These are phyloP conservation scores for Alternaria sp. DNA, from an alignment of 2,329 filamentous ascomycete genomes.

Conservation along the genomic window DNA sequence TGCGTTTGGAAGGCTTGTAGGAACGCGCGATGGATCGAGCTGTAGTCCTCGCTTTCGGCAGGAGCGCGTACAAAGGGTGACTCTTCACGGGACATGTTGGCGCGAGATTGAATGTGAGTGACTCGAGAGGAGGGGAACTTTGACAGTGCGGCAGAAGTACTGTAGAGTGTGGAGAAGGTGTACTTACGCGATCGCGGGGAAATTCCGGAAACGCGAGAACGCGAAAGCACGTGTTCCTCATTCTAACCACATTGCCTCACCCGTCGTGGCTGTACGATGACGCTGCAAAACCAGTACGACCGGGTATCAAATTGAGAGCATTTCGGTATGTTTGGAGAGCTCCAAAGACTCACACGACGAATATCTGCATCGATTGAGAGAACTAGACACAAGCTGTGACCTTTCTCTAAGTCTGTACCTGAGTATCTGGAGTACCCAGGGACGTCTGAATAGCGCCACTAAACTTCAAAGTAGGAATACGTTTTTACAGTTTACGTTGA, in stretches of 20 bases:
- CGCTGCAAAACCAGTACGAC: neutral
- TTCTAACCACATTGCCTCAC: neutral
- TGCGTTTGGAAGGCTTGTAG: slow-evolving; percentile 86
- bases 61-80: slow-evolving; percentile 25
- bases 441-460: neutral
- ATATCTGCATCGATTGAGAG: neutral
- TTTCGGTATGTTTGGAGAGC: neutral
- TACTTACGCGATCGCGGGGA: slow-evolving; percentile 13
- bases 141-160: neutral
- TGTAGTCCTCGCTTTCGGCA: slow-evolving; percentile 28
- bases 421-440: neutral
- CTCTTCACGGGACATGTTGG: slow-evolving; percentile 26
- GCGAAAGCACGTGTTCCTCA: slow-evolving; percentile 27
- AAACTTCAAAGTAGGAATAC: neutral
- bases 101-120: neutral
- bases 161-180: neutral
- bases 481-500: neutral
- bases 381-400: neutral
- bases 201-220: slow-evolving; percentile 24
- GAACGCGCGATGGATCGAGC: slow-evolving; percentile 81
- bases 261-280: neutral
- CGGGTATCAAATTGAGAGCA: neutral
- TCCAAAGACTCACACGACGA: neutral
- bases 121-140: neutral
- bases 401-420: neutral